Percentiles rank a stretch among this genome's conserved stretches.
These are phyloP conservation scores for Chalciporus sphaerocephalus DNA, from an alignment of 768 basidiomycete genomes.

Conservation along the genomic window DNA sequence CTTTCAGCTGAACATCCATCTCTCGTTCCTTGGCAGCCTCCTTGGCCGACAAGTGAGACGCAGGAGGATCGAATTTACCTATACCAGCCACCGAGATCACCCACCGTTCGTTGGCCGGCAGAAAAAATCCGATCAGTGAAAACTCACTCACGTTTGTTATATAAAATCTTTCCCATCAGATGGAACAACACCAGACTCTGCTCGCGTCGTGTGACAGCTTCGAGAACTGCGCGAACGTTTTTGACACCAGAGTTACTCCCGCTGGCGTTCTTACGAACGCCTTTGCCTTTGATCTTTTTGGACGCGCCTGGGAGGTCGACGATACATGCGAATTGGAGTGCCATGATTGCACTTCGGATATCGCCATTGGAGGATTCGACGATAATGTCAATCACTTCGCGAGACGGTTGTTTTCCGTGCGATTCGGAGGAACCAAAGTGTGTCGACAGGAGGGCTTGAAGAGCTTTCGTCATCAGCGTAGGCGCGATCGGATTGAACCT, in stretches of 20 bases:
- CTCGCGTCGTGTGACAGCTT: slow-evolving; percentile 77
- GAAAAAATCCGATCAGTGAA: too few species aligned
- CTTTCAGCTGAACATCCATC: slow-evolving; percentile 49
- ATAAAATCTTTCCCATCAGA: slow-evolving; percentile 86
- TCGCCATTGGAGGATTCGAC: slow-evolving; percentile 84
- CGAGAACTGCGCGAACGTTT: slow-evolving; percentile 43
- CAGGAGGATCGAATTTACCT: slow-evolving; percentile 75
- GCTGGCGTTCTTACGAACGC: slow-evolving; percentile 30
- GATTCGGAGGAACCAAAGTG: slow-evolving; percentile 40
- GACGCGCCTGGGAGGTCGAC: slow-evolving; percentile 28
- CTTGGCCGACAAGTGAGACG: slow-evolving; percentile 50
- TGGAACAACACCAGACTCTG: slow-evolving; percentile 88
- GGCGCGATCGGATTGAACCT: slow-evolving; percentile 93
- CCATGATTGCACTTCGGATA: slow-evolving; percentile 90
- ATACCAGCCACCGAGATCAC: slow-evolving; percentile 5
- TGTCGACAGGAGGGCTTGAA: slow-evolving; percentile 52
- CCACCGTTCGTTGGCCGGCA: too few species aligned
- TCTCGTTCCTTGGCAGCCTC: slow-evolving; percentile 61
- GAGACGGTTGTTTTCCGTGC: slow-evolving; percentile 41
- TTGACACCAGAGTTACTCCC: slow-evolving; percentile 15
- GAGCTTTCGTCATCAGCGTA: slow-evolving; percentile 76
- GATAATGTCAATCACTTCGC: slow-evolving; percentile 69
- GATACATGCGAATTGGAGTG: slow-evolving; percentile 79
- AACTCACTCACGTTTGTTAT: slow-evolving; percentile 77
- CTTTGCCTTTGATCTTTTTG: slow-evolving; percentile 20